These are phyloP conservation scores for Xylariales sp. DNA, from an alignment of 2,329 filamentous ascomycete species.

Conservation along the genomic window DNA sequence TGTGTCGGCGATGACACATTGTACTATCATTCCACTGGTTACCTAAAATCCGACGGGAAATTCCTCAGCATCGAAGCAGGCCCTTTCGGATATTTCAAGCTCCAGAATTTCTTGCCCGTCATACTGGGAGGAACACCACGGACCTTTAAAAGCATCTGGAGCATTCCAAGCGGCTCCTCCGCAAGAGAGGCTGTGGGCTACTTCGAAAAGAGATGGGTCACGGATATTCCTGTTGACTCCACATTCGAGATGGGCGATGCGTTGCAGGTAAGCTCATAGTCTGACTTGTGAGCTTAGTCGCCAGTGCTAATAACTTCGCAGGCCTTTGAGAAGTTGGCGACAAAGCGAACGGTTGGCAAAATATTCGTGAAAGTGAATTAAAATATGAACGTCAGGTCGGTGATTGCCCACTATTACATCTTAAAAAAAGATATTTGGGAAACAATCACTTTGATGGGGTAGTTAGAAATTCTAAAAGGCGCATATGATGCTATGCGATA, in stretches of 20 bases:
- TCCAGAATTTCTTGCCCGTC: constrained; percentile 24
- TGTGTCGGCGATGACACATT: constrained; percentile 4
- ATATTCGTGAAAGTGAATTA: constrained; percentile 17
- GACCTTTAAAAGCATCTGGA: constrained; percentile 20
- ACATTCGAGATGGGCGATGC: constrained; percentile 22
- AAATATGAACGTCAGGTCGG: no score
- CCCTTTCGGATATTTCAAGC: constrained; percentile 20
- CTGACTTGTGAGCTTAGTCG: no score
- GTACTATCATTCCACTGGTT: neutral
- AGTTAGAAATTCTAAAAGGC: no score
- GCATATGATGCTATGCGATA: no score
- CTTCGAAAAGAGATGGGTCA: constrained; percentile 20
- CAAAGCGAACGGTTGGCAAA: constrained; percentile 25
- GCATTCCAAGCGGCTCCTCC: constrained; percentile 18
- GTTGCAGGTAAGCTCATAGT: neutral
- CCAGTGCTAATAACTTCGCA: no score
- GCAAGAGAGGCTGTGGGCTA: constrained; percentile 19
- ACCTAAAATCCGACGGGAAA: constrained; percentile 2
- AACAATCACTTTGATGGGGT: no score
- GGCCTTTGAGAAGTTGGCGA: constrained; percentile 25
- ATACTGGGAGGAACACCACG: constrained; percentile 25
- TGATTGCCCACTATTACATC: no score
- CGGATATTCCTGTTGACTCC: constrained; percentile 22
- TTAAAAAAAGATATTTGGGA: no score
- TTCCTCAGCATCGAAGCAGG: constrained; percentile 28